These are phyloP conservation scores for Pyrenophora tritici-repentis DNA, from an alignment of 2,329 filamentous ascomycete species.

Conservation along the genomic window DNA sequence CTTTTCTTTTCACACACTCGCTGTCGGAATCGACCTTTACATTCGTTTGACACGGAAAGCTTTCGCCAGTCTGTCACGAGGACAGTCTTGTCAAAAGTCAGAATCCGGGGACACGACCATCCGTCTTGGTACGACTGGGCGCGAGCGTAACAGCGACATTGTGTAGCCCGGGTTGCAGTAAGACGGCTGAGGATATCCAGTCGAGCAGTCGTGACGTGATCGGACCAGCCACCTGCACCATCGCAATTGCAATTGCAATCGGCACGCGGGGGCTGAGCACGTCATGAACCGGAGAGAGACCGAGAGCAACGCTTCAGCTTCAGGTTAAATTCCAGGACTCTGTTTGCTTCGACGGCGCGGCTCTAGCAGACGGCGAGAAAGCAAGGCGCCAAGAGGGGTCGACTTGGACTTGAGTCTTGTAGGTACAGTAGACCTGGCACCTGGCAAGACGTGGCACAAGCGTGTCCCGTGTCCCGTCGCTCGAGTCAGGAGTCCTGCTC, in stretches of 20 bases:
- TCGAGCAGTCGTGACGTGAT: not conserved
- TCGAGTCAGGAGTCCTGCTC: constrained; percentile 7
- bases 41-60: constrained; percentile 16
- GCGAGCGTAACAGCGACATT: not conserved
- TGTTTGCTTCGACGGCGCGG: not conserved
- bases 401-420: too few species aligned
- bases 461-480: not conserved
- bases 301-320: constrained; percentile 2
- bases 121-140: too few species aligned
- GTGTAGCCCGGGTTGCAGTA: not conserved
- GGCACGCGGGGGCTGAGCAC: constrained; percentile 2
- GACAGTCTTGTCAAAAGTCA: not conserved
- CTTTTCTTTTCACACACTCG: constrained; percentile 31
- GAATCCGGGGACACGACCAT: too few species aligned
- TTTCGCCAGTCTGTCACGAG: not conserved
- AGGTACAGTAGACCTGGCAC: too few species aligned
- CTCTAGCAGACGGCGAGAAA: not conserved
- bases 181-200: too few species aligned
- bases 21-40: constrained; percentile 19
- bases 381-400: not conserved
- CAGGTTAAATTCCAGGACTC: not conserved
- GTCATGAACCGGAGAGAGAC: constrained; percentile 10
- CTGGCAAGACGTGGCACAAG: constrained; percentile 1
- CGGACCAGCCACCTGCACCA: too few species aligned
- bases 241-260: too few species aligned